Conservation (phyloP, 805 yeast species). For the Diddensiella santjacobensis region DNA sequence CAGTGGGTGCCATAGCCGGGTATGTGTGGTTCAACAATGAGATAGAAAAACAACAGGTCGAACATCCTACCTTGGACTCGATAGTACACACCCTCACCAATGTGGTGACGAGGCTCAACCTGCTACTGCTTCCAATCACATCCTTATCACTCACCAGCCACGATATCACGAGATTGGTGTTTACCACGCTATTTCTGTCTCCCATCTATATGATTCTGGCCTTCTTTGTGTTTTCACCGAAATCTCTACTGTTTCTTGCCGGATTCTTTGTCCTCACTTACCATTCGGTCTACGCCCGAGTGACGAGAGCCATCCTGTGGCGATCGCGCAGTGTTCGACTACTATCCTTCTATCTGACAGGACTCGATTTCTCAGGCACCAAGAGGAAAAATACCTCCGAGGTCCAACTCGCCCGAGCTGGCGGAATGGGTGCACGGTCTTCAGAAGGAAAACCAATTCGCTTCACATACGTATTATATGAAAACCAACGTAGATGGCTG, state of each 20-base stretch:
- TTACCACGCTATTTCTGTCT: constrained; percentile 80
- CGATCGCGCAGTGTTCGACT: constrained; percentile 67
- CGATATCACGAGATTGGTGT: constrained; percentile 73
- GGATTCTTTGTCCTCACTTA: constrained; percentile 69
- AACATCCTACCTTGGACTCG: constrained; percentile 81
- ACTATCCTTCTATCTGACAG: constrained; percentile 77
- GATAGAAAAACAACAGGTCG: constrained; percentile 44
- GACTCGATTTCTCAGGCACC: constrained; percentile 62
- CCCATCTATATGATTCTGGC: constrained; percentile 77
- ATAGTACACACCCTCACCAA: constrained; percentile 73
- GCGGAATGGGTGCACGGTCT: constrained; percentile 28
- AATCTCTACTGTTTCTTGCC: constrained; percentile 53
- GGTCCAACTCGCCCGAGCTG: constrained; percentile 22
- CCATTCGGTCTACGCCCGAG: constrained; percentile 81
- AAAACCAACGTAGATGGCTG: constrained; percentile 94
- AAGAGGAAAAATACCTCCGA: constrained; percentile 38
- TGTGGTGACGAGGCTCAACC: constrained; percentile 70
- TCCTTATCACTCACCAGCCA: constrained; percentile 63
- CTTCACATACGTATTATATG: constrained; percentile 88
- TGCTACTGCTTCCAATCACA: constrained; percentile 76
- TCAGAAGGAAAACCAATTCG: constrained; percentile 51
- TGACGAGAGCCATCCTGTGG: constrained; percentile 83
- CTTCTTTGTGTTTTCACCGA: constrained; percentile 65
- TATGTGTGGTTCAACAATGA: constrained; percentile 26
- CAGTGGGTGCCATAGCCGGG: constrained; percentile 41